Percentiles rank a stretch among this genome's conserved stretches.
Conservation (phyloP, 352 stramenopile genomes). For the Phytopythium ostracodes region DNA sequence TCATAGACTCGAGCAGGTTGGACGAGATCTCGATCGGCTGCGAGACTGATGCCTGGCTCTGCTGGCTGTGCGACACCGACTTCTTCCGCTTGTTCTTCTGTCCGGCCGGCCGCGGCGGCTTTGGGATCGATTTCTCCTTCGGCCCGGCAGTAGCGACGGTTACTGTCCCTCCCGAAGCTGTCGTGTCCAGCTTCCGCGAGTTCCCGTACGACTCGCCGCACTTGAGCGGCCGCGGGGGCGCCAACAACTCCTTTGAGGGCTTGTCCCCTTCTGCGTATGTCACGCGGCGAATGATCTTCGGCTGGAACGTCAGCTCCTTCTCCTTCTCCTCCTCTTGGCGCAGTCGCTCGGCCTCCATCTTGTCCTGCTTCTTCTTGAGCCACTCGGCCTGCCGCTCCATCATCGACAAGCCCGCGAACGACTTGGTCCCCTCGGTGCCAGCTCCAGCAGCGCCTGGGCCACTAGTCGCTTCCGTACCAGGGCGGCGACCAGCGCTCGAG, state of each 20-base stretch:
- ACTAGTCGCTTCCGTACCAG: conserved; percentile 9
- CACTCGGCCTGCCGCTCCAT: conserved; percentile 78
- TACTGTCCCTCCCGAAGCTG: neutral
- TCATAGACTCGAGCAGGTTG: conserved; percentile 60
- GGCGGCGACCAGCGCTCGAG: conserved; percentile 8
- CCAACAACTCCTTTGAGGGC: conserved; percentile 23
- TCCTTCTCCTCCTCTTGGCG: conserved; percentile 68
- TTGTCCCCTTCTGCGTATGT: conserved; percentile 43
- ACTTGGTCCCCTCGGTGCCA: conserved; percentile 21
- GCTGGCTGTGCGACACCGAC: conserved; percentile 23
- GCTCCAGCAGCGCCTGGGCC: neutral
- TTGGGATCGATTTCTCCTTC: conserved; percentile 36
- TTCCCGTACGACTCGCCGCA: conserved; percentile 12
- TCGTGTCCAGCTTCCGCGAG: conserved; percentile 13
- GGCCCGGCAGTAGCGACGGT: conserved; percentile 5
- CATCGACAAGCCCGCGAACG: conserved; percentile 65
- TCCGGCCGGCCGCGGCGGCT: conserved; percentile 27
- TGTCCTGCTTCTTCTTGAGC: conserved; percentile 76
- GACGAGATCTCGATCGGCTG: conserved; percentile 59
- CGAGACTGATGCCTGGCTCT: conserved; percentile 22
- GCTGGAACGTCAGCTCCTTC: conserved; percentile 80
- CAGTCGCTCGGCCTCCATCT: conserved; percentile 56
- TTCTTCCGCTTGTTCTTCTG: conserved; percentile 27
- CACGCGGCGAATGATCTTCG: conserved; percentile 67
- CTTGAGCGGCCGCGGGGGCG: conserved; percentile 5